Percentiles rank a stretch among this genome's conserved stretches.
phyloP scores from a whole-genome alignment of 2,329 filamentous ascomycete species.

The Aspergillus luchuensis region DNA sequence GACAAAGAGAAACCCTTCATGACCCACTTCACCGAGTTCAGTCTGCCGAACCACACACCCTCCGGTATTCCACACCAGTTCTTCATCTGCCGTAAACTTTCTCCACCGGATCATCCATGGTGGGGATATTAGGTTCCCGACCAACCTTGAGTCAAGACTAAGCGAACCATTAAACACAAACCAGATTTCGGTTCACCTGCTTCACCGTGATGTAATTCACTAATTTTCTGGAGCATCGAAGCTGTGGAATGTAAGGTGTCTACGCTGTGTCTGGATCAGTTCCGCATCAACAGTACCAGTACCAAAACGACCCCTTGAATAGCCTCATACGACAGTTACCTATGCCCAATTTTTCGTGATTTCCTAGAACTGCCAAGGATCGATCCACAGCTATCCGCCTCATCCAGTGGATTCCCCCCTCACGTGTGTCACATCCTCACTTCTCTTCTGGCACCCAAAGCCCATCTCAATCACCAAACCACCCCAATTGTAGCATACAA shows the following conservation, averaged over 20 bases:
- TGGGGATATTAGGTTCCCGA: background rate
- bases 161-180: background rate
- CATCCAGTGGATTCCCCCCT: too few species aligned
- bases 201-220: too few species aligned
- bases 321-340: too few species aligned
- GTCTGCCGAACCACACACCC: background rate
- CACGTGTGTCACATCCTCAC: background rate
- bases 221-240: too few species aligned
- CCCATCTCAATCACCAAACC: background rate
- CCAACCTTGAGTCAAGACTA: too few species aligned
- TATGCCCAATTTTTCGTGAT: accelerated
- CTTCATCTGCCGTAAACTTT: background rate
- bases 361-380: too few species aligned
- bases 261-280: too few species aligned
- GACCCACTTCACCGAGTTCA: background rate
- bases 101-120: background rate
- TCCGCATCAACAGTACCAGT: too few species aligned
- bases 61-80: background rate
- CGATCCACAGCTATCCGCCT: too few species aligned
- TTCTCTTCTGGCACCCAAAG: background rate
- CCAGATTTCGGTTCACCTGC: background rate
- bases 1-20: too few species aligned
- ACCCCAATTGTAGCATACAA: background rate
- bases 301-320: too few species aligned
- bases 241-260: too few species aligned